Percentiles rank a stretch among this genome's conserved stretches.
phyloP scores from a whole-genome alignment of 306 rosid genomes.

The Glycyrrhiza uralensis region DNA sequence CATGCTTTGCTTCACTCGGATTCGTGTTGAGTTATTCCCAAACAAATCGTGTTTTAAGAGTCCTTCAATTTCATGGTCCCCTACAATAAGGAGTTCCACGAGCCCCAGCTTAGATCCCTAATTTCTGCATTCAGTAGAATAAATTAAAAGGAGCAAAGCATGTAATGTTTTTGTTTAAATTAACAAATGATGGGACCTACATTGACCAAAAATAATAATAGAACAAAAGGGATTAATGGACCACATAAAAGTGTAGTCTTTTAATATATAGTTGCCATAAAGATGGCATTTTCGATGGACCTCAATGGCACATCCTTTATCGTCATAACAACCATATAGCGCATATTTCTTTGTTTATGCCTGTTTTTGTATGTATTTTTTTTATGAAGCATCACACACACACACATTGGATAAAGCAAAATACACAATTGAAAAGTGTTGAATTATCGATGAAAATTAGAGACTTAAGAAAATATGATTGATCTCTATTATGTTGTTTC shows the following conservation, averaged over 20 bases:
- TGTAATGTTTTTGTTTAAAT: slow-evolving; percentile 1
- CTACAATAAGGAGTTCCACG: not conserved
- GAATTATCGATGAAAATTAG: no score
- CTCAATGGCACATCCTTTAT: slow-evolving; percentile 31
- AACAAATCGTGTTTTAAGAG: slow-evolving; percentile 6
- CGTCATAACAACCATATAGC: slow-evolving; percentile 27
- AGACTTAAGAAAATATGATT: no score
- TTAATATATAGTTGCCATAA: slow-evolving; percentile 1
- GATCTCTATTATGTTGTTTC: no score
- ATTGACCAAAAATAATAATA: not conserved
- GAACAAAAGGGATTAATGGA: slow-evolving; percentile 20
- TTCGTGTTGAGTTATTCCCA: slow-evolving; percentile 6
- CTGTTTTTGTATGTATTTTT: slow-evolving; percentile 19
- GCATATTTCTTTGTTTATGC: slow-evolving; percentile 21
- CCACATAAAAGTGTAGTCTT: slow-evolving; percentile 26
- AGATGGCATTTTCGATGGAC: slow-evolving; percentile 26
- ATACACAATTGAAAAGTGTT: no score
- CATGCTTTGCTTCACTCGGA: not conserved
- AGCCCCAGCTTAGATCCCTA: slow-evolving; percentile 18
- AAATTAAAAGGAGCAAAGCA: not conserved
- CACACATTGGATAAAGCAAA: no score
- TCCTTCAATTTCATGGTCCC: slow-evolving; percentile 24
- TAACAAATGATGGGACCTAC: slow-evolving; percentile 21
- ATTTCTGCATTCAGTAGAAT: slow-evolving; percentile 2
- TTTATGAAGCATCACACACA: not conserved